Evolutionary conservation across 768 basidiomycete species (phyloP).

Genomic region (Podaxis rugospora): DNA sequence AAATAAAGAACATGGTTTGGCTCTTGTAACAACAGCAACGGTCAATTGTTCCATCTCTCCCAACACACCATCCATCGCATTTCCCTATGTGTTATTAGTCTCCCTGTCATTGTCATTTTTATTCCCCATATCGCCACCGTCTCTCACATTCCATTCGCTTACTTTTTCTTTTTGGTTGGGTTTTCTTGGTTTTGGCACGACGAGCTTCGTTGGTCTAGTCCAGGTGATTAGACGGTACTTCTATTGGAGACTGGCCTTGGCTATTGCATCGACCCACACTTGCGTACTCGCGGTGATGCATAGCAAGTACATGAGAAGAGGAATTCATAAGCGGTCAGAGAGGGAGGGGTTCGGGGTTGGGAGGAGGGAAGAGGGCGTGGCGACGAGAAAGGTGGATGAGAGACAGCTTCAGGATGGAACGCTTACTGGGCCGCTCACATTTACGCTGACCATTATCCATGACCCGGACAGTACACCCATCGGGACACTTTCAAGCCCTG

Average conservation of each 20-base stretch:
- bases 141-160: not conserved
- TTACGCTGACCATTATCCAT: conserved; percentile 16
- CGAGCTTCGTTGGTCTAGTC: not conserved
- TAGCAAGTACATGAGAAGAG: not conserved
- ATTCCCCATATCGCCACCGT: not conserved
- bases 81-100: not conserved
- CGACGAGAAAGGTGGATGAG: too few species aligned
- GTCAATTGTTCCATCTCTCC: not conserved
- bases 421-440: conserved; percentile 22
- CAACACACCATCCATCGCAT: not conserved
- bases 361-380: not conserved
- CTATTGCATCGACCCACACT: not conserved
- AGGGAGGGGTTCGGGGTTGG: not conserved
- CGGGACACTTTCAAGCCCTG: not conserved
- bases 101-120: not conserved
- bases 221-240: not conserved
- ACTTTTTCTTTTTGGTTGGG: not conserved
- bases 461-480: not conserved
- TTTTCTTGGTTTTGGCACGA: not conserved
- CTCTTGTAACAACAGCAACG: not conserved
- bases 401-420: not conserved
- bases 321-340: not conserved
- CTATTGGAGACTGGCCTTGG: not conserved
- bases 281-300: not conserved
- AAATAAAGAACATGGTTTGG: not conserved